These are phyloP conservation scores for Phyllosticta ampelicida DNA, from an alignment of 2,329 filamentous ascomycete species.

Conservation along the genomic window DNA sequence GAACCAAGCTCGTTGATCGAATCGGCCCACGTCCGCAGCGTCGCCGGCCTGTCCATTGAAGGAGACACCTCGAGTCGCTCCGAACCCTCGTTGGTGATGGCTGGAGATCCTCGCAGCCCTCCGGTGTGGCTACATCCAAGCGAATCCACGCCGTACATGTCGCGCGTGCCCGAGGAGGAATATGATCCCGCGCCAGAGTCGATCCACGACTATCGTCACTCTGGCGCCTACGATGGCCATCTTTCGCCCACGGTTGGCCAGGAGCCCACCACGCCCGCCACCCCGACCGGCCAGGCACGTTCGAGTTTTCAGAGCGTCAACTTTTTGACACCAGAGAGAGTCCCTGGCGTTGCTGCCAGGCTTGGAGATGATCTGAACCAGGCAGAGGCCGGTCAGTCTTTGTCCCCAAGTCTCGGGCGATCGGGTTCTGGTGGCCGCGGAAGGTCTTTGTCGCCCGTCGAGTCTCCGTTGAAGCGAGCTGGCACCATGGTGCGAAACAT, in stretches of 20 bases:
- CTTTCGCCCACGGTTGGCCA: slow-evolving; percentile 42
- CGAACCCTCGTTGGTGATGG: slow-evolving; percentile 7
- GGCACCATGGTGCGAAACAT: slow-evolving; percentile 53
- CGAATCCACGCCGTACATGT: slow-evolving; percentile 19
- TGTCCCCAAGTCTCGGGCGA: slow-evolving; percentile 17
- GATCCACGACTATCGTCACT: not conserved
- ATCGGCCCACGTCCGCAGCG: slow-evolving; percentile 36
- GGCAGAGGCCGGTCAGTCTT: slow-evolving; percentile 46
- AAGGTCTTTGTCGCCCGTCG: slow-evolving; percentile 36
- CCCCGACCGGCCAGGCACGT: slow-evolving; percentile 30
- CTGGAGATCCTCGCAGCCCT: slow-evolving; percentile 40
- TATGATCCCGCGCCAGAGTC: slow-evolving; percentile 36
- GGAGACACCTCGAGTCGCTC: slow-evolving; percentile 24
- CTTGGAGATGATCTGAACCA: slow-evolving; percentile 51
- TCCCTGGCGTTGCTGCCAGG: slow-evolving; percentile 27
- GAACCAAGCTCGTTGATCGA: slow-evolving; percentile 24
- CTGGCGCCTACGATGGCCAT: slow-evolving; percentile 22
- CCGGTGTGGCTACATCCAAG: slow-evolving; percentile 12
- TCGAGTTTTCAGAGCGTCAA: slow-evolving; percentile 45
- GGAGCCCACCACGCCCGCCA: slow-evolving; percentile 26
- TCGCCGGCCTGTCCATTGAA: slow-evolving; percentile 36
- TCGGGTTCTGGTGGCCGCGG: slow-evolving; percentile 35
- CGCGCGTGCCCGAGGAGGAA: slow-evolving; percentile 25
- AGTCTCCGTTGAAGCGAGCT: slow-evolving; percentile 39
- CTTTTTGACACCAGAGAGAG: slow-evolving; percentile 36